Percentiles rank a stretch among this genome's conserved stretches.
These are phyloP conservation scores for Conticribra guillardii DNA, from an alignment of 108 stramenopile genomes.

Conservation along the genomic window DNA sequence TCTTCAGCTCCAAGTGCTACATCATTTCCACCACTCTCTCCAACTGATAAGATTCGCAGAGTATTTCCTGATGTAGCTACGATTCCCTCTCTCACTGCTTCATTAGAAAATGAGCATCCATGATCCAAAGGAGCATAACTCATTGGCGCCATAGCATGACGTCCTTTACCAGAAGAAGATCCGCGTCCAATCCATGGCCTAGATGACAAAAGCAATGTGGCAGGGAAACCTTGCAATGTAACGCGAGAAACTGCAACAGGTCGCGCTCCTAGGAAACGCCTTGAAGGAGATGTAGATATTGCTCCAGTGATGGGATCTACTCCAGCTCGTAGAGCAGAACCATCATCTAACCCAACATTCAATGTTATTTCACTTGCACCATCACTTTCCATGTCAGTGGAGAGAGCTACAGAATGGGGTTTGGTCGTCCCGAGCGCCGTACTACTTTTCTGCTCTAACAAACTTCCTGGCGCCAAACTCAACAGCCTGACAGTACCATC, in stretches of 20 bases:
- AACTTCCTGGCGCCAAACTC: slow-evolving; percentile 79
- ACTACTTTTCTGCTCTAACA: slow-evolving; percentile 60
- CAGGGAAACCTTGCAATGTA: slow-evolving; percentile 64
- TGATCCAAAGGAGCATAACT: slow-evolving; percentile 93
- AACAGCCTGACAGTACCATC: slow-evolving; percentile 90
- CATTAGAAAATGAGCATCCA: slow-evolving; percentile 90
- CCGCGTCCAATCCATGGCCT: slow-evolving; percentile 92
- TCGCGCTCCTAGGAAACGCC: slow-evolving; percentile 91
- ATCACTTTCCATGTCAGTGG: slow-evolving; percentile 28
- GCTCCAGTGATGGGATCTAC: slow-evolving; percentile 91
- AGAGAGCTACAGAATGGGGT: slow-evolving; percentile 69
- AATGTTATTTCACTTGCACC: slow-evolving; percentile 66
- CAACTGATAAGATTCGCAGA: slow-evolving; percentile 91
- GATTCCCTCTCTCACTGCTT: slow-evolving; percentile 92
- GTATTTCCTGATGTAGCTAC: slow-evolving; percentile 94
- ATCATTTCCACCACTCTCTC: slow-evolving; percentile 51
- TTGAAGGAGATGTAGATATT: slow-evolving; percentile 86
- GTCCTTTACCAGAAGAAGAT: slow-evolving; percentile 44
- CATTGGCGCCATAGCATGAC: slow-evolving; percentile 89
- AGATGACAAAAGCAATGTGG: slow-evolving; percentile 90
- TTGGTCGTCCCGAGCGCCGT: slow-evolving; percentile 66
- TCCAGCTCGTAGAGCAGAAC: slow-evolving; percentile 81
- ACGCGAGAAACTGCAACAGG: slow-evolving; percentile 91
- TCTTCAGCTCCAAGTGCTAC: slow-evolving; percentile 73
- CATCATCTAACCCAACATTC: slow-evolving; percentile 91